Base-by-base conservation (phyloP, 176 grass and related monocot genomes). In the Tillandsia fasciculata region DNA sequence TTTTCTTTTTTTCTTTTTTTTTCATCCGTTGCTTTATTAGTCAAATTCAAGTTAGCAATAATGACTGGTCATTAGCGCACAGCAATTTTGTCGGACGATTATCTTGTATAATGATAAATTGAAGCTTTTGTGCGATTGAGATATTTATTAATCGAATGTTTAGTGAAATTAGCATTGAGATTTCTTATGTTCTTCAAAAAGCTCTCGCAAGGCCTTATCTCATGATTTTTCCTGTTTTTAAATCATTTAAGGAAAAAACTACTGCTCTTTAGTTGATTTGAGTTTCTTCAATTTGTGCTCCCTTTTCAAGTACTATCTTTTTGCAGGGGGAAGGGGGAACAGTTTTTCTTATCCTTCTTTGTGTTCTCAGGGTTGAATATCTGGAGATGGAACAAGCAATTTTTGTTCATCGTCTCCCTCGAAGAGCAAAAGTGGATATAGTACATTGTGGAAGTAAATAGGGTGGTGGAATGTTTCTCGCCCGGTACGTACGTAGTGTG, bases 341-440 rank as follows among this genome's bases (percentile, higher is more conserved):
- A 8, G 3, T 57, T n/a, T 57, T 15, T 20, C 6, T 0, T 61
- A 8, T n/a, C 13, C 2, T 61, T 59, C 54, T 59, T 23, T n/a
- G 1, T 61, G 2, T 22, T 77, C 70, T 67, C 74, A 81, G 90
- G 76, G 65, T 65, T 69, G 79, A 66, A 76, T 65, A 29, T 28
- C 58, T 72, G 67, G 64, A 56, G 70, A 67, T 86, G 71, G 67
- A 86, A 76, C 52, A 71, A 27, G 23, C 23, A 78, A 28, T 61
- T 52, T 29, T 15, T 23, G 56, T 61, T 20, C 22, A 20, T 14
- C 56, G 9, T 23, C 1, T 9, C 15, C 8, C 13, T 61, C 22
- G 22, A 15, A 22, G 56, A 61, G 22, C 56, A 18, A 15, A 15
- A 9, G 17, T 6, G 56, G n/a, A 61, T 61, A 61, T 18, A 0